Evolutionary conservation across 352 stramenopile genomes (phyloP).

Genomic region (Phytophthora citrophthora): DNA sequence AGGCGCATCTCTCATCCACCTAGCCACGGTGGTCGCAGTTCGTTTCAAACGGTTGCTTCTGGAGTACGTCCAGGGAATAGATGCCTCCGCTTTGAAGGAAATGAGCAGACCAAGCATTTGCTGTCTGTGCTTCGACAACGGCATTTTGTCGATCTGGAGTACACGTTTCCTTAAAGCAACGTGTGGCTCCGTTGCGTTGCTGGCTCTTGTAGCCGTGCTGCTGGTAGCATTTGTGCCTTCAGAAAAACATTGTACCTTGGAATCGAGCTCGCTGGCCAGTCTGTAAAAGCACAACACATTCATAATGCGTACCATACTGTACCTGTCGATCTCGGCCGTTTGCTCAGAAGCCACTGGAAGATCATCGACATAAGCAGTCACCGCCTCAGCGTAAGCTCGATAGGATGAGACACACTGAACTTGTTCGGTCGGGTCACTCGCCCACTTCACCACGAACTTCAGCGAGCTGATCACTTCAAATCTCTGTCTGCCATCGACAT

Average conservation of each 20-base stretch:
- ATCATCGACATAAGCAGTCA: not conserved
- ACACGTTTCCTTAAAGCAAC: not conserved
- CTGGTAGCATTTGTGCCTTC: not conserved
- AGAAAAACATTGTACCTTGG: not conserved
- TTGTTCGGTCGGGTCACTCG: not conserved
- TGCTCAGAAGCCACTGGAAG: not conserved
- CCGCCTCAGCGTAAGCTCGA: not conserved
- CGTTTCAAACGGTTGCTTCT: not conserved
- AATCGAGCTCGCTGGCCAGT: not conserved
- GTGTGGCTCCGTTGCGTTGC: not conserved
- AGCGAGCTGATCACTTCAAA: constrained; percentile 1
- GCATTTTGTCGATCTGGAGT: not conserved
- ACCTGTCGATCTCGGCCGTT: not conserved
- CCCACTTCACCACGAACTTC: not conserved
- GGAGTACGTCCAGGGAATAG: not conserved
- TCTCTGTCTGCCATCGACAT: not conserved
- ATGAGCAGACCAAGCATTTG: not conserved
- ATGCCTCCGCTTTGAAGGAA: not conserved
- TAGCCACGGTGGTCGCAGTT: not conserved
- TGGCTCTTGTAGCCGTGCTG: too few relatives aligned
- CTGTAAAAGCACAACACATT: not conserved
- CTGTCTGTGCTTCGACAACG: not conserved
- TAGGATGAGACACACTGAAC: constrained; percentile 1
- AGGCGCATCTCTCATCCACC: not conserved
- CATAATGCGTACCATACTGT: too few relatives aligned